Evolutionary conservation across 2,329 filamentous ascomycete genomes (phyloP).

Genomic region (Fusarium denticulatum): DNA sequence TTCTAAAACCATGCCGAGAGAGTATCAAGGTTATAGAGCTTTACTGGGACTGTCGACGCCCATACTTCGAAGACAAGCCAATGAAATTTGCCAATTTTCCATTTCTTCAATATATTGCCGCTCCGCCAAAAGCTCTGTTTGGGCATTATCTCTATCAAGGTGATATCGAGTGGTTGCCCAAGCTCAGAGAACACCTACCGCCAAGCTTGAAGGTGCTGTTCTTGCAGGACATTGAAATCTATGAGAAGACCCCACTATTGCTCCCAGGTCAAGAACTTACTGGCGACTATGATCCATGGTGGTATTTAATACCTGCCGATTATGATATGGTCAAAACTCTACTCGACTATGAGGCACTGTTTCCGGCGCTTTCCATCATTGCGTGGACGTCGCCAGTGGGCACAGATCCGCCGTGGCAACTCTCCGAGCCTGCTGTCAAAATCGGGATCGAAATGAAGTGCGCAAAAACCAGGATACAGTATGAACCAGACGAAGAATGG

Average conservation of each 20-base stretch:
- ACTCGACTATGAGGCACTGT: not conserved
- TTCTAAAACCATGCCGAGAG: not conserved
- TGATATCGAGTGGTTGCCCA: not conserved
- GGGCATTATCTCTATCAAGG: not conserved
- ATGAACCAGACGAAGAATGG: not conserved
- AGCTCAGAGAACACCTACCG: not conserved
- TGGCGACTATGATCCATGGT: not conserved
- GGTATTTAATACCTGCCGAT: not conserved
- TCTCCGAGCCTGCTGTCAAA: not conserved
- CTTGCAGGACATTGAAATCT: not conserved
- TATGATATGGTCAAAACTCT: not conserved
- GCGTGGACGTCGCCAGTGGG: not conserved
- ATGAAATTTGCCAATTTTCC: not conserved
- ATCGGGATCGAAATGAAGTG: not conserved
- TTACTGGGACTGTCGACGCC: not conserved
- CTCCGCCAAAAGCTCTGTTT: not conserved
- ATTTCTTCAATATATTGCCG: not conserved
- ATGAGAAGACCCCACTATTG: not conserved
- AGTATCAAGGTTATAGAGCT: not conserved
- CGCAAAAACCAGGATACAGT: no score
- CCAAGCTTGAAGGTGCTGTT: not conserved
- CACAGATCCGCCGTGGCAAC: not conserved
- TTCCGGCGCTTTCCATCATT: not conserved
- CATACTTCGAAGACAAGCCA: rapidly evolving
- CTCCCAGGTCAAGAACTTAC: not conserved